phyloP scores from a whole-genome alignment of 2,329 filamentous ascomycete species.

The Xylaria sp. region DNA sequence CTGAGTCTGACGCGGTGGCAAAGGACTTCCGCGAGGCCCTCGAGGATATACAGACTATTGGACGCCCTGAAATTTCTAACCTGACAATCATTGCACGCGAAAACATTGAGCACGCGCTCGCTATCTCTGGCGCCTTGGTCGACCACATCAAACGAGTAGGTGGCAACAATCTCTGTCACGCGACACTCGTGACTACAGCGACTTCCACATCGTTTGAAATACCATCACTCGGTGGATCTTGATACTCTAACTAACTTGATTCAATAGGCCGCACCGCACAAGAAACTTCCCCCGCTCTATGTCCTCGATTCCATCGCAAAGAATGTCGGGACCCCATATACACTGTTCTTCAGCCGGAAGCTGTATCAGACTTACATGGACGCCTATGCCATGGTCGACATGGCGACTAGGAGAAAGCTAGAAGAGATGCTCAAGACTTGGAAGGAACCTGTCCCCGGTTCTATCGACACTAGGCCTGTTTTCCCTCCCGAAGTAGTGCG shows the following conservation, averaged over 20 bases:
- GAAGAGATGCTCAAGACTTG: conserved; percentile 98
- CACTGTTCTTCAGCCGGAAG: conserved; percentile 90
- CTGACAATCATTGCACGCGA: conserved; percentile 97
- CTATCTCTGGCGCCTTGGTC: conserved; percentile 89
- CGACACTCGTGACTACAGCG: not conserved
- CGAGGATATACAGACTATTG: conserved; percentile 90
- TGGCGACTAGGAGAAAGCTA: conserved; percentile 85
- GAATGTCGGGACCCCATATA: conserved; percentile 98
- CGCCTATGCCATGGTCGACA: conserved; percentile 90
- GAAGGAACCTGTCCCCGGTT: conserved; percentile 96
- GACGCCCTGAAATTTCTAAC: conserved; percentile 95
- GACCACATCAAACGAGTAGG: conserved; percentile 96
- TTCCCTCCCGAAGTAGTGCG: conserved; percentile 88
- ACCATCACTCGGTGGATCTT: conserved; percentile 20
- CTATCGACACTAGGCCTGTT: conserved; percentile 90
- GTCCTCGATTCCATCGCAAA: conserved; percentile 98
- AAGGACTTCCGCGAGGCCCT: conserved; percentile 95
- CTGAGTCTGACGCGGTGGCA: conserved; percentile 82
- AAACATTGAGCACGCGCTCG: conserved; percentile 94
- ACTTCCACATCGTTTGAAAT: not conserved
- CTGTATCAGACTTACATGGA: conserved; percentile 97
- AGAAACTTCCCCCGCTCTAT: conserved; percentile 95
- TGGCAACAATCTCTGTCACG: conserved; percentile 43
- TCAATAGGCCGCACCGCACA: conserved; percentile 80
- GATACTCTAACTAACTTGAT: conserved; percentile 53